Percentiles rank a stretch among this genome's conserved stretches.
Evolutionary conservation across 345 rosid species (phyloP).

Genomic region (Hypericum androsaemum): DNA sequence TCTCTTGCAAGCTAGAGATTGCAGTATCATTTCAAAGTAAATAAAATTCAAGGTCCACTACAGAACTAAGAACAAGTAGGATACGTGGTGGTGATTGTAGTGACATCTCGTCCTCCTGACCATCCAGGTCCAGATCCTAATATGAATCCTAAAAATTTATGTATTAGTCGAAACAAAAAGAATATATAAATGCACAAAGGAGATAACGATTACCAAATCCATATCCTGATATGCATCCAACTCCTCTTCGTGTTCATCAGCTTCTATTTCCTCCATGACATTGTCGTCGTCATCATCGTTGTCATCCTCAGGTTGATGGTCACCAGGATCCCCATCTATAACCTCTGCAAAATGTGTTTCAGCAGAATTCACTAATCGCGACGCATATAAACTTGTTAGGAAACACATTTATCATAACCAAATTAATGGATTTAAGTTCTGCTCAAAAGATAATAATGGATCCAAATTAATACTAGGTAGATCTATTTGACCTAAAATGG

Average conservation of each 20-base stretch:
- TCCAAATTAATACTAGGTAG: too few relatives aligned
- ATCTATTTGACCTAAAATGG: not conserved
- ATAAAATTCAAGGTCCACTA: not conserved
- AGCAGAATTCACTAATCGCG: too few relatives aligned
- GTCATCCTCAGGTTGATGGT: conserved; percentile 18
- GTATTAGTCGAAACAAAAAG: not conserved
- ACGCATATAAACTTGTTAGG: too few relatives aligned
- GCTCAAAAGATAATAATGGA: too few relatives aligned
- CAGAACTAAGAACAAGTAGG: conserved; percentile 25
- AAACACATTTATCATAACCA: too few relatives aligned
- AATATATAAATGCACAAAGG: conserved; percentile 5
- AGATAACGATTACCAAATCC: conserved; percentile 38
- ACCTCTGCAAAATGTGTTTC: conserved; percentile 11
- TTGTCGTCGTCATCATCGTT: conserved; percentile 32
- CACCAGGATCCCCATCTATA: conserved; percentile 31
- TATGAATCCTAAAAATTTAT: not conserved
- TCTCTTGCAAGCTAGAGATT: too few relatives aligned
- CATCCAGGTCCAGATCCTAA: conserved; percentile 34
- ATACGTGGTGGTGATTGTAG: conserved; percentile 51
- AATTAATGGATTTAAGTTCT: too few relatives aligned
- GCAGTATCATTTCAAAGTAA: too few relatives aligned
- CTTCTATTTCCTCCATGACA: conserved; percentile 43
- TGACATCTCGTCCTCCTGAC: conserved; percentile 43
- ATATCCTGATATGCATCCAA: conserved; percentile 47
- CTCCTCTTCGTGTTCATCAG: conserved; percentile 56